A percentile compares a stretch with the other conserved stretches of the same genome.
Conservation (phyloP, 1,139 yeast species). For the Geotrichum klebahnii region DNA sequence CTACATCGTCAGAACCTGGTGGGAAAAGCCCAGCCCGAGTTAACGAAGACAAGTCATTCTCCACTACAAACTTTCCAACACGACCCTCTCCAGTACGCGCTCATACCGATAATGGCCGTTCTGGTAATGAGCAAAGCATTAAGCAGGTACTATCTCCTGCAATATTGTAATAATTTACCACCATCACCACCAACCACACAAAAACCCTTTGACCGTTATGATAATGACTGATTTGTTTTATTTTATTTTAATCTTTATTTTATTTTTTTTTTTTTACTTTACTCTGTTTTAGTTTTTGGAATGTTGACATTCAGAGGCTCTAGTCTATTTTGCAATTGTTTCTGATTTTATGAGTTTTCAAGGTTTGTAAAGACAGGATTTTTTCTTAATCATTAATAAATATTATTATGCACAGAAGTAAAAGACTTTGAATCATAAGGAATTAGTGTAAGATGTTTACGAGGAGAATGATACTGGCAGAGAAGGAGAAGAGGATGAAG, state of each 20-base stretch:
- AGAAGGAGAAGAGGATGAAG: not conserved
- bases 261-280: not conserved
- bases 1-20: constrained; percentile 9
- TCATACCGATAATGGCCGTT: constrained; percentile 10
- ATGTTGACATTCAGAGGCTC: too few species aligned
- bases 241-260: not conserved
- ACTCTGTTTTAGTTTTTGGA: not conserved
- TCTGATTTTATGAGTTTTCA: too few species aligned
- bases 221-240: too few species aligned
- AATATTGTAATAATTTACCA: not conserved
- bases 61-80: not conserved
- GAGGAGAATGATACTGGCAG: not conserved
- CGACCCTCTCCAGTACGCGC: constrained; percentile 9
- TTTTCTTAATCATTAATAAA: too few species aligned
- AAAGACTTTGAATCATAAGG: too few species aligned
- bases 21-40: not conserved
- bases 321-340: too few species aligned
- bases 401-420: not conserved
- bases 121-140: constrained; percentile 2
- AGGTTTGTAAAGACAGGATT: not conserved
- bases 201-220: too few species aligned
- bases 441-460: not conserved
- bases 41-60: not conserved
- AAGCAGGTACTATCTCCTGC: constrained; percentile 2
- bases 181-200: too few species aligned